Base-by-base conservation (phyloP, 192 early-diverging fungal species). In the Rhizoclosmatium sp. region DNA sequence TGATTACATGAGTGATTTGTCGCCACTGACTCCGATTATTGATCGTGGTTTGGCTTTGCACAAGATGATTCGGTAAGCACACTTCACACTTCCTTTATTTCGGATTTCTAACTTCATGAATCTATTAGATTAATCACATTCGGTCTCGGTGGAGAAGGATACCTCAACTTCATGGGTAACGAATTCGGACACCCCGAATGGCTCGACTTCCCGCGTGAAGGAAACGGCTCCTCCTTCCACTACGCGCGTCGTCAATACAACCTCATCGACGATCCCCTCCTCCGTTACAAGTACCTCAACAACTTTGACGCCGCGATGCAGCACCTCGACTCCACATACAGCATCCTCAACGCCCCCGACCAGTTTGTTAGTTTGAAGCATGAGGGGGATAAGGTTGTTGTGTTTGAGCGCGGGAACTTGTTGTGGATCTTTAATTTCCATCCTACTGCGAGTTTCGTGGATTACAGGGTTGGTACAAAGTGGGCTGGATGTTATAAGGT, bases 131-230 rank as follows among this genome's bases (percentile, higher is more conserved):
- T 98, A 46, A 82, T 99, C 1, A 97, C 95, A 2, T 92, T 92
- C 71, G 92, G 87, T 2, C 87, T 99, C n/a, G 96, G 95, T 31
- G 97, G 97, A 19, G 95, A 97, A 86, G 97, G 96, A 4, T 99
- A 97, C 79, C 86, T 99, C 67, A 98, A 93, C 62, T 99, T 99
- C 74, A 95, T 96, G 82, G 97, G 97, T 61, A 97, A 98, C 84
- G 97, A 98, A 84, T 98, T 99, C 89, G 97, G 97, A 0, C 97
- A 99, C 69, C 97, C 97, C 21, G 97, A 99, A 85, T 99, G 97
- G 97, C 90, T 99, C 41, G 97, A 99, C 85, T 99, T 99, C 75
- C 97, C 97, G 65, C 93, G 97, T 45, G 93, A 80, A 23, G 97
- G 97, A 72, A 99, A 99, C 56, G 71, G 73, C 44, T 81, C 67